Conservation (phyloP, 495 filamentous ascomycete genomes). For the Tuber calosporum region DNA sequence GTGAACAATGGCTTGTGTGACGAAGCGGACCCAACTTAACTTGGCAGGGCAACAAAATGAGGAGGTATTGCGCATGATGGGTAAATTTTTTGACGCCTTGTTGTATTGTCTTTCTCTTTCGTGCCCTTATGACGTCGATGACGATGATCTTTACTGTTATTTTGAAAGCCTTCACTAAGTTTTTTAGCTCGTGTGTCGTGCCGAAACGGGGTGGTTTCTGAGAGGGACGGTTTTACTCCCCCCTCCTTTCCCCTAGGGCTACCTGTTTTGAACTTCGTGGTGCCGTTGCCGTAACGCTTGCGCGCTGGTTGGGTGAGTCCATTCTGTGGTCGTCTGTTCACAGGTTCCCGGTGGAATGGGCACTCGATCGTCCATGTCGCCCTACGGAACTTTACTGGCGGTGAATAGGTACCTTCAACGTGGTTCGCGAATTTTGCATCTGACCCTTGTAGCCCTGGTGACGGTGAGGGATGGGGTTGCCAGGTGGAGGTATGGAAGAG, state of each 20-base stretch:
- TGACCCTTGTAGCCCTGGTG: conserved; percentile 2
- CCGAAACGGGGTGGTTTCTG: neutral
- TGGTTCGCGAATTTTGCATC: conserved; percentile 1
- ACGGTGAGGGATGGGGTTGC: conserved; percentile 1
- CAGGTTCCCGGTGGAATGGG: conserved; percentile 1
- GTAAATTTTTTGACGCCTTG: neutral
- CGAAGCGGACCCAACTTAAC: conserved; percentile 1
- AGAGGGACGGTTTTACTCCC: neutral
- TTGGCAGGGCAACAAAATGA: neutral
- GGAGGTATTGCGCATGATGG: neutral
- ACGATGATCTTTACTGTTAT: neutral
- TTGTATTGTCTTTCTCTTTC: neutral
- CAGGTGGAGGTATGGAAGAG: neutral
- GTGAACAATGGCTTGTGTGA: neutral
- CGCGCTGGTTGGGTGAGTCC: neutral
- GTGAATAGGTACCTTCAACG: neutral
- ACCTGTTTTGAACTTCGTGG: conserved; percentile 6
- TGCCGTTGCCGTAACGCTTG: neutral
- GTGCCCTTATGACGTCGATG: neutral
- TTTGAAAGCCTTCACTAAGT: conserved; percentile 1
- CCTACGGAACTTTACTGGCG: neutral
- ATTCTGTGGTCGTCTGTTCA: neutral
- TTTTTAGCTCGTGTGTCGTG: neutral
- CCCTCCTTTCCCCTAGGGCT: neutral
- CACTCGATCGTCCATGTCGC: neutral